Evolutionary conservation across 768 basidiomycete species (phyloP).

Genomic region (Rhodosporidiobolus odoratus): DNA sequence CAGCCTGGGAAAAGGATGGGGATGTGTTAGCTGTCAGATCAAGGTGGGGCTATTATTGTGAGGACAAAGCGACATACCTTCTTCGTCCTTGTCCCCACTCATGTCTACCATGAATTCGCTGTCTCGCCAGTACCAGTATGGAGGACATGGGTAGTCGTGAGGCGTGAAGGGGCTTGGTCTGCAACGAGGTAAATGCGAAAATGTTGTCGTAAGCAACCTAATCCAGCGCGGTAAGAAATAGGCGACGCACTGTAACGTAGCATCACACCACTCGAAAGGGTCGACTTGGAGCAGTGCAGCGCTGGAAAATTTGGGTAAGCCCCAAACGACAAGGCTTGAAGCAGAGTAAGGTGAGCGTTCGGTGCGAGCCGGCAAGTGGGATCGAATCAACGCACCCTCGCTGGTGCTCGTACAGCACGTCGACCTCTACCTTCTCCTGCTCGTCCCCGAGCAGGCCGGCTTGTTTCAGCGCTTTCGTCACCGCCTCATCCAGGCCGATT

Average conservation of each 20-base stretch:
- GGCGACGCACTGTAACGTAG: background rate
- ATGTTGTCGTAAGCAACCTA: no score
- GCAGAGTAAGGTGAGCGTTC: background rate
- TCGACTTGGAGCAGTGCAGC: constrained; percentile 20
- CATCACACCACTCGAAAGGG: constrained; percentile 13
- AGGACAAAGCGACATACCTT: constrained; percentile 5
- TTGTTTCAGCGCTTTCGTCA: constrained; percentile 2
- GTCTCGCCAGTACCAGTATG: constrained; percentile 33
- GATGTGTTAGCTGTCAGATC: background rate
- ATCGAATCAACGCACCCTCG: constrained; percentile 20
- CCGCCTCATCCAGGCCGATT: constrained; percentile 5
- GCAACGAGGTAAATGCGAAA: background rate
- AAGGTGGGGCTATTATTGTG: no score
- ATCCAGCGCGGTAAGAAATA: no score
- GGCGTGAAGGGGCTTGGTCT: constrained; percentile 20
- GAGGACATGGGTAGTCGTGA: constrained; percentile 23
- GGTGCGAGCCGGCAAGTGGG: background rate
- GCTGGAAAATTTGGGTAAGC: constrained; percentile 22
- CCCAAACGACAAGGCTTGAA: constrained; percentile 25
- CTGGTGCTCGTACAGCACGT: constrained; percentile 34
- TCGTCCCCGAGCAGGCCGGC: constrained; percentile 10
- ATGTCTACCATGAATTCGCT: constrained; percentile 35
- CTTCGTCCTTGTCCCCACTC: constrained; percentile 33
- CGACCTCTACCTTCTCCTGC: constrained; percentile 21
- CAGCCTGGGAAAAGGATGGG: background rate